phyloP scores from a whole-genome alignment of 2,329 filamentous ascomycete species.

The Fusarium sp. region DNA sequence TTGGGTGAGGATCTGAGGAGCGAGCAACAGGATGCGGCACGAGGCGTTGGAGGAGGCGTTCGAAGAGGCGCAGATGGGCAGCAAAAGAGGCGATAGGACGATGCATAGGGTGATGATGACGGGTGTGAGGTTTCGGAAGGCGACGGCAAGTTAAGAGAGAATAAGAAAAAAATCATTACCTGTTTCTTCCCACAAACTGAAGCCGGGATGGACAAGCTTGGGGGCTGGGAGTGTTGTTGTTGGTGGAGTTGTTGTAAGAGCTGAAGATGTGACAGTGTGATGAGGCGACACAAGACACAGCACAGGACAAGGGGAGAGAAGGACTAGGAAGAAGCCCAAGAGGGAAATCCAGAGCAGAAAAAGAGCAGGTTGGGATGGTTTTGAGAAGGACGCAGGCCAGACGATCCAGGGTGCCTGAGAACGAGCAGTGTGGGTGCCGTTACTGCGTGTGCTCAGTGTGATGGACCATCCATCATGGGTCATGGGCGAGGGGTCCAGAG shows the following conservation, averaged over 20 bases:
- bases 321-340: constrained; percentile 40
- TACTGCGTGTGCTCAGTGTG: constrained; percentile 42
- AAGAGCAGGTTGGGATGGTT: constrained; percentile 43
- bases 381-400: constrained; percentile 40
- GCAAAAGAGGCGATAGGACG: constrained; percentile 11
- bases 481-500: constrained; percentile 48
- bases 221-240: constrained; percentile 26
- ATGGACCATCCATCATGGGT: constrained; percentile 44
- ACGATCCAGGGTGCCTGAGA: constrained; percentile 32
- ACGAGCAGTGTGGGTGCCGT: constrained; percentile 33
- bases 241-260: constrained; percentile 39
- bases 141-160: constrained; percentile 5
- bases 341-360: constrained; percentile 38
- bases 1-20: constrained; percentile 13
- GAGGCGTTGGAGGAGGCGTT: constrained; percentile 17
- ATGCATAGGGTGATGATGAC: background rate
- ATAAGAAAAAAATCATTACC: constrained; percentile 14
- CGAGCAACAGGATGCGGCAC: constrained; percentile 20
- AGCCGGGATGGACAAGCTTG: constrained; percentile 19
- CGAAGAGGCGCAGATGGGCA: constrained; percentile 16
- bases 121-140: background rate
- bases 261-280: constrained; percentile 41
- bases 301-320: constrained; percentile 31
- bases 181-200: constrained; percentile 6
- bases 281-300: constrained; percentile 31